Evolutionary conservation across 1,284 basidiomycete species (phyloP).

Genomic region (Ceratobasidium theobromae): DNA sequence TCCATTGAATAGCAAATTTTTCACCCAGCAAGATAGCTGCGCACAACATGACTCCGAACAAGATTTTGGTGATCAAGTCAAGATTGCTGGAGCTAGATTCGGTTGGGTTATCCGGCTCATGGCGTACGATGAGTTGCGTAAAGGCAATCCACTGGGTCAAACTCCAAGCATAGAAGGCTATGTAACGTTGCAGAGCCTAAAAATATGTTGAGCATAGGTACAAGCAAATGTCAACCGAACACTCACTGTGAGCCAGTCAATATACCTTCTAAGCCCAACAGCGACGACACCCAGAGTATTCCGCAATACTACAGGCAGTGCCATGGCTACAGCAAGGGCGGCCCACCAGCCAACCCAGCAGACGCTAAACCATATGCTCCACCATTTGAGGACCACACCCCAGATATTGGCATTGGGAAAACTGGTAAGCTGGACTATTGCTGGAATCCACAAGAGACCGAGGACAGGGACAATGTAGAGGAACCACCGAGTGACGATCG

Average conservation of each 20-base stretch:
- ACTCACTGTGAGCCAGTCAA: slow-evolving; percentile 63
- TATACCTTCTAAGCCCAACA: slow-evolving; percentile 67
- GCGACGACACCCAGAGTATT: slow-evolving; percentile 71
- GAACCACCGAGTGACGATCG: slow-evolving; percentile 78
- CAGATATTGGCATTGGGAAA: slow-evolving; percentile 58
- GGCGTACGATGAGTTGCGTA: slow-evolving; percentile 58
- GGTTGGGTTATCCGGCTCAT: slow-evolving; percentile 41
- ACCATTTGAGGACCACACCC: slow-evolving; percentile 70
- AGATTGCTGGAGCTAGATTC: slow-evolving; percentile 42
- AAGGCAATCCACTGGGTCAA: slow-evolving; percentile 67
- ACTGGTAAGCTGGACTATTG: slow-evolving; percentile 67
- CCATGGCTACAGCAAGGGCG: slow-evolving; percentile 63
- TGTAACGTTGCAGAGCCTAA: slow-evolving; percentile 62
- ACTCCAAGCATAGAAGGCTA: slow-evolving; percentile 74
- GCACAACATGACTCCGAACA: slow-evolving; percentile 78
- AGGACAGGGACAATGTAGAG: slow-evolving; percentile 76
- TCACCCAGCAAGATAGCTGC: slow-evolving; percentile 73
- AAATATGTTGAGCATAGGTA: neutral
- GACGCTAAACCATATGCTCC: slow-evolving; percentile 84
- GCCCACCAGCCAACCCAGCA: slow-evolving; percentile 88
- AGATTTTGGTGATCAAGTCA: slow-evolving; percentile 58
- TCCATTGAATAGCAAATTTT: slow-evolving; percentile 86
- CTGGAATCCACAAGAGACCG: slow-evolving; percentile 53
- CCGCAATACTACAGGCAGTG: slow-evolving; percentile 42
- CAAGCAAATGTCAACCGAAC: neutral